A percentile compares a stretch with the other conserved stretches of the same genome.
These are phyloP conservation scores for Alternaria conjuncta DNA, from an alignment of 2,329 filamentous ascomycete species.

Conservation along the genomic window DNA sequence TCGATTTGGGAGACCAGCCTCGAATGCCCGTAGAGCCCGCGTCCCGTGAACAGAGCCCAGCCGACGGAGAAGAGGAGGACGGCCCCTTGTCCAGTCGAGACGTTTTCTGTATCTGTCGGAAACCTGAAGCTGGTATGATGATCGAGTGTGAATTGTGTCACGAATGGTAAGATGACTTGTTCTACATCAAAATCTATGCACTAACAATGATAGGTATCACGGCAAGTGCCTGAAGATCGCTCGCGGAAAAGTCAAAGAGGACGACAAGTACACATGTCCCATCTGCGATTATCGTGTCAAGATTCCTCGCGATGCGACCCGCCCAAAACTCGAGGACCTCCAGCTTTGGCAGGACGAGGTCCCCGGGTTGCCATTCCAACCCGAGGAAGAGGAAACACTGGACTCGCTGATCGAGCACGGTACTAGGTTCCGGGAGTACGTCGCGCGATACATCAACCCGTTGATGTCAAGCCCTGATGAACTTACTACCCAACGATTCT, in stretches of 20 bases:
- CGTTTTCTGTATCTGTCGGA: constrained; percentile 96
- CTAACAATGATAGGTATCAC: constrained; percentile 75
- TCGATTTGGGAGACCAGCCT: constrained; percentile 88
- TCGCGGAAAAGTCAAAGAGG: constrained; percentile 95
- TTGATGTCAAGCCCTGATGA: constrained; percentile 83
- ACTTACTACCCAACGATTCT: constrained; percentile 89
- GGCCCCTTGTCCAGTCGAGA: constrained; percentile 66
- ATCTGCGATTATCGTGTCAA: constrained; percentile 98
- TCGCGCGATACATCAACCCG: constrained; percentile 80
- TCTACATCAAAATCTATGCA: not conserved
- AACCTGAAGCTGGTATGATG: constrained; percentile 96
- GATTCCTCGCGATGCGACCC: constrained; percentile 93
- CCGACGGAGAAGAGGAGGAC: constrained; percentile 54
- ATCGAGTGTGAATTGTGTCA: constrained; percentile 98
- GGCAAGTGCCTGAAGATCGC: constrained; percentile 98
- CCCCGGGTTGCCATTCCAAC: constrained; percentile 82
- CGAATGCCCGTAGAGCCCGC: constrained; percentile 89
- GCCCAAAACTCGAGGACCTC: constrained; percentile 92
- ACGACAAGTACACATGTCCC: constrained; percentile 97
- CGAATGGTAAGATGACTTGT: constrained; percentile 74
- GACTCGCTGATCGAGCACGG: constrained; percentile 87
- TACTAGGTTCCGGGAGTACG: constrained; percentile 80
- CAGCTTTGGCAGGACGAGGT: constrained; percentile 86
- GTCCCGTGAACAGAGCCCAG: constrained; percentile 77
- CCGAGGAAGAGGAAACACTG: constrained; percentile 88